Evolutionary conservation across 352 stramenopile genomes (phyloP).

Genomic region (Elongisporangium senticosum): DNA sequence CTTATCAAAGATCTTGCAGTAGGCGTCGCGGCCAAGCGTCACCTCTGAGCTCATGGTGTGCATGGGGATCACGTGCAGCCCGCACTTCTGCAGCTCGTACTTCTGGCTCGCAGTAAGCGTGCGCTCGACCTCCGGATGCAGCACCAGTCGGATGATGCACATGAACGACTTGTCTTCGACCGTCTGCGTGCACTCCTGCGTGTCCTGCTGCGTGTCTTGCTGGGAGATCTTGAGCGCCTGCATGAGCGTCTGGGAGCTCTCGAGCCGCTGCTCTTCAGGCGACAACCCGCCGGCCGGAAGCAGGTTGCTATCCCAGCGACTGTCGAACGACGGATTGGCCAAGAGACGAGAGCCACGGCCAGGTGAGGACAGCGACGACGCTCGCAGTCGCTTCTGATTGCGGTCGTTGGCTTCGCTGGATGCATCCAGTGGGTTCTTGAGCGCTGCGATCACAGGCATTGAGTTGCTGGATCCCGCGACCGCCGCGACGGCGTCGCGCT

Average conservation of each 20-base stretch:
- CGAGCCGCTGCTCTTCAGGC: slow-evolving; percentile 26
- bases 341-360: no score
- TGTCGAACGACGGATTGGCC: no score
- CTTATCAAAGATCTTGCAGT: slow-evolving; percentile 46
- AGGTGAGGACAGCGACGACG: no score
- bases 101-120: slow-evolving; percentile 55
- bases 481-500: no score
- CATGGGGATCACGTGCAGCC: slow-evolving; percentile 61
- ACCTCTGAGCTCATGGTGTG: slow-evolving; percentile 39
- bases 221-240: slow-evolving; percentile 69
- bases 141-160: slow-evolving; percentile 52
- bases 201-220: slow-evolving; percentile 32
- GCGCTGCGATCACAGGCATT: no score
- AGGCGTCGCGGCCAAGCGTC: slow-evolving; percentile 51
- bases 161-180: slow-evolving; percentile 51
- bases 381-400: no score
- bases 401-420: no score
- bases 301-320: no score
- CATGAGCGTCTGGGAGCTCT: slow-evolving; percentile 59
- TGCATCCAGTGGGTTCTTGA: no score
- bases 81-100: slow-evolving; percentile 37
- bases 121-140: slow-evolving; percentile 65
- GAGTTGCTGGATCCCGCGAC: no score
- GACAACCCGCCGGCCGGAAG: not conserved
- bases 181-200: slow-evolving; percentile 68